Base-by-base conservation (phyloP, 495 filamentous ascomycete genomes). In the Aspergillus incahuasiensis region DNA sequence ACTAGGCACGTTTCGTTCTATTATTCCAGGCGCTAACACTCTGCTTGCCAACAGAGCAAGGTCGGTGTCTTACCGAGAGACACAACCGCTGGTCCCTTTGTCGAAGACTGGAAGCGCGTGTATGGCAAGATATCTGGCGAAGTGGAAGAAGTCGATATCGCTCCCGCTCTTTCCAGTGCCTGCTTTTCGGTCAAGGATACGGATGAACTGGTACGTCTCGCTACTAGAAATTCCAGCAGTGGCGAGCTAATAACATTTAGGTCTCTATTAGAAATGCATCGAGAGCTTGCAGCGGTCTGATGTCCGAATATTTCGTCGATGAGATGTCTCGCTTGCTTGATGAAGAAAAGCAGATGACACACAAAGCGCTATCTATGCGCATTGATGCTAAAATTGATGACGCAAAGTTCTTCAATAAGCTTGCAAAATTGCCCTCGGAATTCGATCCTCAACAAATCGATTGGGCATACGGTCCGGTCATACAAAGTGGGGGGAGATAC, bases 111-210 rank as follows among this genome's bases (percentile, higher is more conserved):
- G 94, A 94, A 89, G 74, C 88, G 88, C 61, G 72, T 83, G 5
- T 92, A 86, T 62, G 77, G 73, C 18, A 85, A 88, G 4, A 82
- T 89, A 57, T 86, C 85, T 35, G 87, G 90, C 63, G 92, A 96
- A 48, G 69, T 88, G 6, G 91, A 97, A 68, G 88, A 96, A 67
- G 85, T 96, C 22, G 95, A 99, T 62, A 87, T 96, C 52, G 76
- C 86, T 9, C 72, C 81, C 13, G 92, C 90, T 6, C 77, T 99
- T 55, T 97, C 92, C 11, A 70, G 81, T 1, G 85, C 84, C 41
- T 90, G 89, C 30, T 86, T 99, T 66, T 85, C 95, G n/a, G 82
- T 96, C 56, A 99, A 99, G 72, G 95, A 97, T 70, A 92, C 96
- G 54, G 86, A 87, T 57, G 94, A 99, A 70, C 75, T 98, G 60